These are phyloP conservation scores for Aureobasidium leucospermi DNA, from an alignment of 2,329 filamentous ascomycete genomes.

Conservation along the genomic window DNA sequence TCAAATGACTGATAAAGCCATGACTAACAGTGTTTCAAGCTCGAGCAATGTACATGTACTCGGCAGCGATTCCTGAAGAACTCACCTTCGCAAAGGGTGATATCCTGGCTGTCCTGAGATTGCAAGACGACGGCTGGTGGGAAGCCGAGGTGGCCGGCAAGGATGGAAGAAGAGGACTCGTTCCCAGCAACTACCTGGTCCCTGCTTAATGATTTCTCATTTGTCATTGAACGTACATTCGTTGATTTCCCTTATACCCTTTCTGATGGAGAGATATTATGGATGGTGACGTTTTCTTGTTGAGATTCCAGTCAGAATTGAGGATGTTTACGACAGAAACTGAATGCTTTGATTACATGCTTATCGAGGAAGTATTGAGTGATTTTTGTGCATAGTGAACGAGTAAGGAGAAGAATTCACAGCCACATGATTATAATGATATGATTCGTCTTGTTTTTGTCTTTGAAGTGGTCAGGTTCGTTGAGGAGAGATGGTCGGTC, in stretches of 20 bases:
- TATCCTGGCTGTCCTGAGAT: constrained; percentile 74
- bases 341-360: too few species aligned
- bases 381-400: too few species aligned
- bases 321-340: too few species aligned
- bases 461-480: too few species aligned
- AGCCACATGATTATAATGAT: too few species aligned
- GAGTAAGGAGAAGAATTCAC: too few species aligned
- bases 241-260: not conserved
- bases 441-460: too few species aligned
- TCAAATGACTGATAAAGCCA: not conserved
- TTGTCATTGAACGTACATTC: not conserved
- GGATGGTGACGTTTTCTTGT: too few species aligned
- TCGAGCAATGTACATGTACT: constrained; percentile 88
- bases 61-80: constrained; percentile 91
- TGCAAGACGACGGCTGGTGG: constrained; percentile 99
- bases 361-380: not conserved
- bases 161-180: constrained; percentile 48
- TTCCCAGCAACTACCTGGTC: constrained; percentile 55
- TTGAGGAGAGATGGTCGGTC: too few species aligned
- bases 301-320: too few species aligned
- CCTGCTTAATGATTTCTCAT: not conserved
- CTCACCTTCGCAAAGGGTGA: constrained; percentile 89
- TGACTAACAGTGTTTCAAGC: constrained; percentile 46
- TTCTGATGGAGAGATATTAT: not conserved
- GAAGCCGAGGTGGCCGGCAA: constrained; percentile 83